A percentile compares a stretch with the other conserved stretches of the same genome.
phyloP scores from a whole-genome alignment of 306 rosid species.

The Begonia loranthoides region DNA sequence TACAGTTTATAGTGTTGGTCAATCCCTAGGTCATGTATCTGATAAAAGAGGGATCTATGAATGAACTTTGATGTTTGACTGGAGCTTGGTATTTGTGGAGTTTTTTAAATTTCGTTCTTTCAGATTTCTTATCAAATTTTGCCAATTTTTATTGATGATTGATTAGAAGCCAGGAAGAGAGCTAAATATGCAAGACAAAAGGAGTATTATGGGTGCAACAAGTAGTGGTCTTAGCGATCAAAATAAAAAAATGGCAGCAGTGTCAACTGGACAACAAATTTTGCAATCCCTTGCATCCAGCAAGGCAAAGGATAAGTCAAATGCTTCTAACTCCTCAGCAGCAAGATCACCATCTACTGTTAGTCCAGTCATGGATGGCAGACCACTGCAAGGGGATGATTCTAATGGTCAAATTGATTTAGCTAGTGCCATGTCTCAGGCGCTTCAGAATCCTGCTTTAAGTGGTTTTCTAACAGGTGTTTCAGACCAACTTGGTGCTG shows the following conservation, averaged over 20 bases:
- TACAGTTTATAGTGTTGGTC: too few relatives aligned
- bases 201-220: constrained; percentile 32
- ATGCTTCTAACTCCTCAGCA: constrained; percentile 23
- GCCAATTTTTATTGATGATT: constrained; percentile 5
- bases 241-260: constrained; percentile 27
- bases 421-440: constrained; percentile 80
- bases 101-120: neutral
- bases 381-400: constrained; percentile 18
- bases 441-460: constrained; percentile 74
- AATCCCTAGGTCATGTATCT: too few relatives aligned
- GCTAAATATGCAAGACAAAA: constrained; percentile 28
- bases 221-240: constrained; percentile 38
- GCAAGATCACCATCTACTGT: constrained; percentile 21
- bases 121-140: neutral
- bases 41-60: too few relatives aligned
- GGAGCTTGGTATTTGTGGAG: neutral
- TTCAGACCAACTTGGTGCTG: constrained; percentile 83
- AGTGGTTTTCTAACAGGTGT: constrained; percentile 77
- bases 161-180: constrained; percentile 49
- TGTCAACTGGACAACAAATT: constrained; percentile 42
- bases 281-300: constrained; percentile 44
- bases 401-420: constrained; percentile 39
- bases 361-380: constrained; percentile 18
- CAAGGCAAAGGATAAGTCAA: constrained; percentile 30
- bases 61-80: neutral